Evolutionary conservation across 495 filamentous ascomycete species (phyloP), one percentile per base, ranked within the genome.

Genomic region (Massariosphaeria phaeospora): DNA sequence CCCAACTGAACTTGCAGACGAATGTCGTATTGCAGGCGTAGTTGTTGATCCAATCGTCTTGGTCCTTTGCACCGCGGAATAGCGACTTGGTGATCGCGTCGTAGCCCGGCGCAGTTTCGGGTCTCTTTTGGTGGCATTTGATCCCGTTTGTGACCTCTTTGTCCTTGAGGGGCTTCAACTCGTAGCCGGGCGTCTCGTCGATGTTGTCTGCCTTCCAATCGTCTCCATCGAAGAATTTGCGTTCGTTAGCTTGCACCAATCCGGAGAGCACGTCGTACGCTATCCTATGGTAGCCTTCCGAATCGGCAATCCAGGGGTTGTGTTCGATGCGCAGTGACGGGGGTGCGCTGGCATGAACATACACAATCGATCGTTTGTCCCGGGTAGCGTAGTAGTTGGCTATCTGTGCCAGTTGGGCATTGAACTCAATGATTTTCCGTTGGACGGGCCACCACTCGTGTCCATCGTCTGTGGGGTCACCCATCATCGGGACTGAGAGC

Each of bases 231-330:
- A 48, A 34, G 44, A 48, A 48, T 4, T 27, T 27, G 11, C 44
- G 24, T 34, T 48, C 18, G 13, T 48, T 15, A 48, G 44, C 24
- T 11, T 10, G 13, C 11, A 48, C 10, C 4, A 48, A 10, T 12
- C 25, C 44, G 24, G 30, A 17, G 11, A 48, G 27, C 9, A 30
- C 30, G 27, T 48, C 44, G 25, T 6, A 48, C 4, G 44, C 44
- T 34, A 48, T 48, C 15, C 24, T 8, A 5, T 31, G 44, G 34
- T 48, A 48, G 15, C 44, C 44, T 48, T 48, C 27, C 4, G 8
- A 17, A 18, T 34, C 34, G 12, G 44, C 25, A 17, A 48, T 13
- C 11, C 17, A 34, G 9, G 27, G 27, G 21, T 48, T 48, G 25
- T 30, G 15, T 30, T 34, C 23, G 13, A 48, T 15, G 5, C 27